Percentiles rank a stretch among this genome's conserved stretches.
Evolutionary conservation across 1,284 basidiomycete species (phyloP).

Genomic region (Ceratobasidium sp.): DNA sequence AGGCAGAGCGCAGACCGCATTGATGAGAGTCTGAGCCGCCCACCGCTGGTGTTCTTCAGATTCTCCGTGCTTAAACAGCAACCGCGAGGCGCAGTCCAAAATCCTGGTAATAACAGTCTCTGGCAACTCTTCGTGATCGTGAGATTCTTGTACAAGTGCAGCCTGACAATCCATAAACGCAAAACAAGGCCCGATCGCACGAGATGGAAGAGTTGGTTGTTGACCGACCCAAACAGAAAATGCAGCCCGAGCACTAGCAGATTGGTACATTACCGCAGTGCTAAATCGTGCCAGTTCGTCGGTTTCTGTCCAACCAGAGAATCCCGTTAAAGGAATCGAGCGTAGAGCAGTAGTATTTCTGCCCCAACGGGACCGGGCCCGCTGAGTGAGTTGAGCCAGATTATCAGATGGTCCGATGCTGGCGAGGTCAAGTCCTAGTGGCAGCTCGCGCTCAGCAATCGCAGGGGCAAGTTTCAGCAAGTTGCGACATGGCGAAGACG

Average conservation of each 20-base stretch:
- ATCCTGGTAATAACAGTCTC: background rate
- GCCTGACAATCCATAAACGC: conserved; percentile 27
- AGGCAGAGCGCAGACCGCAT: background rate
- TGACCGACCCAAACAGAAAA: conserved; percentile 21
- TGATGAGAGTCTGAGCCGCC: conserved; percentile 15
- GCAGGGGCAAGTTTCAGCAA: conserved; percentile 2
- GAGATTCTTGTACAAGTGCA: background rate
- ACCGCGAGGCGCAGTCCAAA: conserved; percentile 20
- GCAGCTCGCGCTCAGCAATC: conserved; percentile 26
- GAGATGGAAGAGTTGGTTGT: background rate
- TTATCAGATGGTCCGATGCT: background rate
- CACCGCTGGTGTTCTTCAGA: conserved; percentile 7
- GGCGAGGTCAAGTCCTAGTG: conserved; percentile 9
- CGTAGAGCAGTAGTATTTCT: background rate
- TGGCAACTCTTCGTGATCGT: background rate
- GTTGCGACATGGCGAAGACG: background rate
- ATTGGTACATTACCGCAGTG: conserved; percentile 28
- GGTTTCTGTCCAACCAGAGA: conserved; percentile 26
- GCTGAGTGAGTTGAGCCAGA: background rate
- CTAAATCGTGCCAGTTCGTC: conserved; percentile 11
- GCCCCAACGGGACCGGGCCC: conserved; percentile 7
- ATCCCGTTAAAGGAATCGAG: conserved; percentile 7
- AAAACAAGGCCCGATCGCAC: conserved; percentile 29
- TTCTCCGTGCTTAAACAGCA: conserved; percentile 34
- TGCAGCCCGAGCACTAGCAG: background rate